Evolutionary conservation across 2,329 filamentous ascomycete genomes (phyloP).

Genomic region (Microdochium nivale): DNA sequence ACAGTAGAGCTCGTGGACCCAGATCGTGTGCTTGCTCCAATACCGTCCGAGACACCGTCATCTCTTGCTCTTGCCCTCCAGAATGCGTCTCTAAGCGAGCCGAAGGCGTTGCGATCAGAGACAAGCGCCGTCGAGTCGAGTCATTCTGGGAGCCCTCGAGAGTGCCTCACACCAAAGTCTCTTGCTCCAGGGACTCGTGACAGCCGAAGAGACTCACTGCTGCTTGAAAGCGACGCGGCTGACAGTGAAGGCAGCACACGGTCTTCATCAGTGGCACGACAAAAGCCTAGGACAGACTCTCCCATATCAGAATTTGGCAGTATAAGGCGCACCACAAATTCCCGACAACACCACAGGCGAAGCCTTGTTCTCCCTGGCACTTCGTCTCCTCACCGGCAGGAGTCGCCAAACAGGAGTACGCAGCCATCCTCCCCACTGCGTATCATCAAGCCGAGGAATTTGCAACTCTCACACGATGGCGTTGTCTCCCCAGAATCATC

Average conservation of each 20-base stretch:
- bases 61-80: constrained; percentile 46
- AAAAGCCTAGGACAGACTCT: constrained; percentile 70
- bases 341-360: constrained; percentile 74
- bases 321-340: constrained; percentile 67
- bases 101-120: constrained; percentile 27
- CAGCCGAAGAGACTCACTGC: constrained; percentile 68
- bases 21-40: constrained; percentile 44
- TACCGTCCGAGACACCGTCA: constrained; percentile 49
- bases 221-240: constrained; percentile 74
- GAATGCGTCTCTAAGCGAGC: constrained; percentile 30
- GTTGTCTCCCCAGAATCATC: constrained; percentile 82
- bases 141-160: constrained; percentile 80
- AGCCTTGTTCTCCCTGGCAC: constrained; percentile 77
- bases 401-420: constrained; percentile 71
- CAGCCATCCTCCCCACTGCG: constrained; percentile 80
- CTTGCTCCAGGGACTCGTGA: constrained; percentile 49
- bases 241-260: constrained; percentile 85
- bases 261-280: constrained; percentile 66
- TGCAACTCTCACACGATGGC: constrained; percentile 51
- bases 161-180: constrained; percentile 85
- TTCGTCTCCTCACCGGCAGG: constrained; percentile 73
- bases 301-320: constrained; percentile 79
- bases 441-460: constrained; percentile 68
- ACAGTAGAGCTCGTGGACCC: constrained; percentile 20
- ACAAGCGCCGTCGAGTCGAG: constrained; percentile 67